Base-by-base conservation (phyloP, 768 basidiomycete species). In the Cytidiella melzeri region DNA sequence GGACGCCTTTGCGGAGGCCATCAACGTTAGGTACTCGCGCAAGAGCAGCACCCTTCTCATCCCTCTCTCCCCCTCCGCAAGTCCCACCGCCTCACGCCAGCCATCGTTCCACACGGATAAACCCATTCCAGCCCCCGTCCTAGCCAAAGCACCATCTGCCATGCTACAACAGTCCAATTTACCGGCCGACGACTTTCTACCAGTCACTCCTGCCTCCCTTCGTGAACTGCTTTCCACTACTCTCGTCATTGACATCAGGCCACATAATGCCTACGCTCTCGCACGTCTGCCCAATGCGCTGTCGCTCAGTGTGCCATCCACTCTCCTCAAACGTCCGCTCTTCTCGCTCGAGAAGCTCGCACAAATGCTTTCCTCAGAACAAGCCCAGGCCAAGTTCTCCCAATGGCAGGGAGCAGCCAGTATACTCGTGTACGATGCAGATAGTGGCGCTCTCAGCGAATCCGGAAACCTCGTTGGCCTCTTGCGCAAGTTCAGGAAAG, bases 291-390 rank as follows among this genome's bases (percentile, higher is more conserved):
- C 76, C 36, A 59, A 67, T 42, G 84, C 92, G 6, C 70, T 96
- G 46, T 91, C 91, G 42, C 79, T 98, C 54, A 89, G 88, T 41
- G 88, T 96, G 4, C 94, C 95, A 1, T 92, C 94, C 2, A 97
- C 93, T 0, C 83, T 97, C 19, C 83, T 98, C 62, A 92, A 92
- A 55, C 83, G 94, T 0, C 92, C 92, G 1, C 74, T 84, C 3
- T 95, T 92, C 70, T 84, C 88, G 23, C 75, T 95, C 7, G 73
- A 80, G 37, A 83, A 83, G 37, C 76, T 98, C 23, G 70, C 78
- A 5, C 80, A 80, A 23, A 93, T 94, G 85, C 76, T 98, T n/a
- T 77, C 86, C 7, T 79, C 78, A 5, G 52, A 66, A 36, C 59
- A 73, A 9, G 74, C 84, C 9, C 78, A 84, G 25, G 62, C 70